Conservation (phyloP, 2,329 filamentous ascomycete species). For the Neofusicoccum sp. region DNA sequence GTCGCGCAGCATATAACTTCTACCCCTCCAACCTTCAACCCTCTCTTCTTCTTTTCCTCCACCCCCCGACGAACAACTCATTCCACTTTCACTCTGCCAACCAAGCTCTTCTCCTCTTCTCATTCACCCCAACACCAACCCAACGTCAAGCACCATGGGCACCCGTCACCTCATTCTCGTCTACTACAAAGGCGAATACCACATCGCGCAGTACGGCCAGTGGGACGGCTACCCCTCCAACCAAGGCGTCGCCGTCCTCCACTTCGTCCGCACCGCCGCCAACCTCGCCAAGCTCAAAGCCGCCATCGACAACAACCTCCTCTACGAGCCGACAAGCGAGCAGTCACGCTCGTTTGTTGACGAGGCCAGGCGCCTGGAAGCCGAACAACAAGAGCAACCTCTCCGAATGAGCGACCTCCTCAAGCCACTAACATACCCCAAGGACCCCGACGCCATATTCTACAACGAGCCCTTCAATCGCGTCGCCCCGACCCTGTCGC, state of each 20-base stretch:
- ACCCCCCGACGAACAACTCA: no score
- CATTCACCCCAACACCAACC: neutral
- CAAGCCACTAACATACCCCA: no score
- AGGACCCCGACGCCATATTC: no score
- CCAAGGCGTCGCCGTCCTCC: constrained; percentile 28
- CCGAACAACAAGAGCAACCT: no score
- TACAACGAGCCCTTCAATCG: no score
- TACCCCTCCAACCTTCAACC: no score
- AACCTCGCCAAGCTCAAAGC: constrained; percentile 31
- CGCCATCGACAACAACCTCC: constrained; percentile 23
- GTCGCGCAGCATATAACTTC: no score
- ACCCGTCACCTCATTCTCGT: constrained; percentile 26
- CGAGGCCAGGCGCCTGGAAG: no score
- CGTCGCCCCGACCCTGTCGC: no score
- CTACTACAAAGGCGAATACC: constrained; percentile 26
- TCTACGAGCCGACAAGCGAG: constrained; percentile 23
- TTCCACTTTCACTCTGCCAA: no score
- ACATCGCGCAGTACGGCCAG: constrained; percentile 32
- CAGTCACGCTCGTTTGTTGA: neutral
- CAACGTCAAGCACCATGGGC: constrained; percentile 22
- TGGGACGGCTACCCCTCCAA: constrained; percentile 32
- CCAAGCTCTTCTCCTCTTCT: neutral
- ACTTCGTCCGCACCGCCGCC: constrained; percentile 26
- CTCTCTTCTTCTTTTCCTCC: no score
- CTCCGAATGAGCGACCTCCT: no score